phyloP scores from a whole-genome alignment of 2,329 filamentous ascomycete species.

The Penicillium janthinellum region DNA sequence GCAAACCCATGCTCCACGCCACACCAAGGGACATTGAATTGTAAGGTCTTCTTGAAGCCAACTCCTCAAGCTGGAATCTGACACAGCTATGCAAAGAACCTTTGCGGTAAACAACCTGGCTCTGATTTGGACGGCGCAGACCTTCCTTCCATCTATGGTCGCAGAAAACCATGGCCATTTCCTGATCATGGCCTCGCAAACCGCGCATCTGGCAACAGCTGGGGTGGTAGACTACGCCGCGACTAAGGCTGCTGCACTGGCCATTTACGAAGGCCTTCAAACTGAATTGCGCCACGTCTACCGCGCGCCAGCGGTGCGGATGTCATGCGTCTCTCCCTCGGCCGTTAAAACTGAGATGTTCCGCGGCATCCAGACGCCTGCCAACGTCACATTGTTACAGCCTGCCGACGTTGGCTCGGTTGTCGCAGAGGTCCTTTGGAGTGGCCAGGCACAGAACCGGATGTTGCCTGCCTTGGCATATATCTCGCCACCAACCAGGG shows the following conservation, averaged over 20 bases:
- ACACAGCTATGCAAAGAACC: background rate
- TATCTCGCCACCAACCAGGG: conserved; percentile 9
- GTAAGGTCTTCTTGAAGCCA: background rate
- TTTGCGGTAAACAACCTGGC: background rate
- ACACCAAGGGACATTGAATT: conserved; percentile 6
- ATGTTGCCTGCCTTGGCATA: conserved; percentile 6
- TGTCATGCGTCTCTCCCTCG: conserved; percentile 6
- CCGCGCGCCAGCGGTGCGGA: conserved; percentile 6
- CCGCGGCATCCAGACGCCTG: conserved; percentile 1
- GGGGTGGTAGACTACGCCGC: conserved; percentile 10
- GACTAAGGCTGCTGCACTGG: conserved; percentile 5
- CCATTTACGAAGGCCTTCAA: conserved; percentile 9
- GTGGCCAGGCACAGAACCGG: conserved; percentile 6
- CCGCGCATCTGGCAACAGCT: conserved; percentile 5
- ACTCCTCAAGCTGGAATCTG: background rate
- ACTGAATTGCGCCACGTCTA: conserved; percentile 9
- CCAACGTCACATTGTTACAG: background rate
- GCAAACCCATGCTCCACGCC: conserved; percentile 8
- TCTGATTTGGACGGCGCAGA: conserved; percentile 1
- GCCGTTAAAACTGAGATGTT: conserved; percentile 10
- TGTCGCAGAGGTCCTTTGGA: conserved; percentile 10
- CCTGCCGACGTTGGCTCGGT: conserved; percentile 6
- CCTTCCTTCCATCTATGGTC: conserved; percentile 4
- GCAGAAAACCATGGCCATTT: conserved; percentile 8
- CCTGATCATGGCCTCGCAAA: conserved; percentile 11